These are phyloP conservation scores for Colletotrichum truncatum DNA, from an alignment of 2,329 filamentous ascomycete species.

Conservation along the genomic window DNA sequence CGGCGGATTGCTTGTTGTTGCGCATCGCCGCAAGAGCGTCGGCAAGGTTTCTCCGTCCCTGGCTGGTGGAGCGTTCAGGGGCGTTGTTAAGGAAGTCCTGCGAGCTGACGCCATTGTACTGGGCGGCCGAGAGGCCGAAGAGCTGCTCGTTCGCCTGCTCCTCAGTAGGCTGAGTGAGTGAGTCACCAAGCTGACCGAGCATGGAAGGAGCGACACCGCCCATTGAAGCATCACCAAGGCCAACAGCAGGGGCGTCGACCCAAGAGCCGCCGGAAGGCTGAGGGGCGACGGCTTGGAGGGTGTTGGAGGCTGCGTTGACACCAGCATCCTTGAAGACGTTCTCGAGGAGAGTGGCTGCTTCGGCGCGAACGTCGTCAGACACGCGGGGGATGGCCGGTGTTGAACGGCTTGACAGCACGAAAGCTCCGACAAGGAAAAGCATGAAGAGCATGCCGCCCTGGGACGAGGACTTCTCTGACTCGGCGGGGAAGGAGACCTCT, in stretches of 20 bases:
- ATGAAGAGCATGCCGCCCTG: slow-evolving; percentile 89
- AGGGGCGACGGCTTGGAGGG: slow-evolving; percentile 56
- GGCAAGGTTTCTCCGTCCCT: slow-evolving; percentile 78
- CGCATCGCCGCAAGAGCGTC: slow-evolving; percentile 85
- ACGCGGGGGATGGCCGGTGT: slow-evolving; percentile 79
- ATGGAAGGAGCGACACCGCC: slow-evolving; percentile 64
- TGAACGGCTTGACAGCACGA: slow-evolving; percentile 87
- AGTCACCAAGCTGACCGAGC: slow-evolving; percentile 73
- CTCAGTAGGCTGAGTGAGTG: slow-evolving; percentile 78
- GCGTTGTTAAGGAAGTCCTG: slow-evolving; percentile 74
- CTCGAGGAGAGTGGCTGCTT: slow-evolving; percentile 80
- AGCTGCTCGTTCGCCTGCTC: slow-evolving; percentile 89
- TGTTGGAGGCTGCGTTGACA: slow-evolving; percentile 57
- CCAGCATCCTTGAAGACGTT: slow-evolving; percentile 85
- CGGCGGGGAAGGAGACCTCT: slow-evolving; percentile 54
- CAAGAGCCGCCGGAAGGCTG: slow-evolving; percentile 62
- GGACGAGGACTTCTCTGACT: slow-evolving; percentile 72
- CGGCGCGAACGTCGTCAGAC: slow-evolving; percentile 82
- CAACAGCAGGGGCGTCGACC: slow-evolving; percentile 49
- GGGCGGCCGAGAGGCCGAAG: slow-evolving; percentile 84
- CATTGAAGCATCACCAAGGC: slow-evolving; percentile 54
- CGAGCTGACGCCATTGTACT: slow-evolving; percentile 87
- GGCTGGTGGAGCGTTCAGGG: slow-evolving; percentile 63
- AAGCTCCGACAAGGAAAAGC: slow-evolving; percentile 95
- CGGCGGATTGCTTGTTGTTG: slow-evolving; percentile 75